Evolutionary conservation across 768 basidiomycete genomes (phyloP).

Genomic region (Hysterangium stoloniferum): DNA sequence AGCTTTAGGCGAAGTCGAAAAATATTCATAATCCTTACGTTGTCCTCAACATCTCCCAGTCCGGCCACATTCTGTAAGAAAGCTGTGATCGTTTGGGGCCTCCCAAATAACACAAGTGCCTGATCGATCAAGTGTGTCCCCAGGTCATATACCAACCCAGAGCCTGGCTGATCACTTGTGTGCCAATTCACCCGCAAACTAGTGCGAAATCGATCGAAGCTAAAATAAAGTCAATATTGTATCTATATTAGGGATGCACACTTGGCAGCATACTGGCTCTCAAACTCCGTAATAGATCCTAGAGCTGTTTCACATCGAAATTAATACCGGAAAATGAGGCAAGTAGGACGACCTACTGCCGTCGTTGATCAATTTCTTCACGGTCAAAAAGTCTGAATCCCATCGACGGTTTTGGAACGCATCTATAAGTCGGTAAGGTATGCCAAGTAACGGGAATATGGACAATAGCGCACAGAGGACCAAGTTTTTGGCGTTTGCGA

Average conservation of each 20-base stretch:
- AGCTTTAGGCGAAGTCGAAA: neutral
- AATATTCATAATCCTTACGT: slow-evolving; percentile 30
- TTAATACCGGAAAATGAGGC: slow-evolving; percentile 35
- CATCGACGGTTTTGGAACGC: slow-evolving; percentile 70
- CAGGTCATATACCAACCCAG: slow-evolving; percentile 68
- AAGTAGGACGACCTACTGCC: slow-evolving; percentile 30
- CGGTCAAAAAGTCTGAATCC: slow-evolving; percentile 70
- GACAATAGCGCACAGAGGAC: slow-evolving; percentile 37
- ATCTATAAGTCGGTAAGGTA: slow-evolving; percentile 19
- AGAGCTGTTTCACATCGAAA: slow-evolving; percentile 24
- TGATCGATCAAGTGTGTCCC: slow-evolving; percentile 80
- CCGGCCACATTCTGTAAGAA: slow-evolving; percentile 63
- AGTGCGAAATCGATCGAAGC: slow-evolving; percentile 69
- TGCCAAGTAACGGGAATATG: neutral
- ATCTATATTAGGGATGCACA: neutral
- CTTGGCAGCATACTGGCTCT: slow-evolving; percentile 51
- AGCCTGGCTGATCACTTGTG: slow-evolving; percentile 52
- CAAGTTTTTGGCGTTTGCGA: slow-evolving; percentile 52
- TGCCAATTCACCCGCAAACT: slow-evolving; percentile 72
- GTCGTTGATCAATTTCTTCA: slow-evolving; percentile 48
- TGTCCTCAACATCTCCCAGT: slow-evolving; percentile 64
- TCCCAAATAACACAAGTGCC: slow-evolving; percentile 65
- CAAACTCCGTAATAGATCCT: slow-evolving; percentile 61
- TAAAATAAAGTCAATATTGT: slow-evolving; percentile 19
- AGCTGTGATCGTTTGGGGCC: slow-evolving; percentile 59